Evolutionary conservation across 805 yeast species (phyloP).

Genomic region (Cyberlindnera maclurae): DNA sequence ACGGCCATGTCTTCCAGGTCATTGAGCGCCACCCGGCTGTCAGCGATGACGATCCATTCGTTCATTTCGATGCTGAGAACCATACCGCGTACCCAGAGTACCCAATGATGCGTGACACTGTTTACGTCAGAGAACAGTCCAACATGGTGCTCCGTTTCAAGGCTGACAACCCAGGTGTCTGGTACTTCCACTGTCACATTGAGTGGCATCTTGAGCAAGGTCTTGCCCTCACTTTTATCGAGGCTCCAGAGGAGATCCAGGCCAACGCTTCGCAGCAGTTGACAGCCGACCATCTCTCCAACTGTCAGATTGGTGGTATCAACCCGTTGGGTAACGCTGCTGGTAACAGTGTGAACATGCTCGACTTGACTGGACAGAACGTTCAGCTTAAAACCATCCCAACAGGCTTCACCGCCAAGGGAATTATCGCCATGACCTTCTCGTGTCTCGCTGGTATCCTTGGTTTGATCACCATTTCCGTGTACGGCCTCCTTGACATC

Average conservation of each 20-base stretch:
- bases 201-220: conserved; percentile 99
- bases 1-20: conserved; percentile 82
- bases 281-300: conserved; percentile 50
- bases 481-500: conserved; percentile 84
- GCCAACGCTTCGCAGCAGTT: conserved; percentile 44
- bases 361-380: conserved; percentile 70
- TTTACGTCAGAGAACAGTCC: conserved; percentile 76
- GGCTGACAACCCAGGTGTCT: conserved; percentile 95
- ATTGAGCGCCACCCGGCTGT: conserved; percentile 66
- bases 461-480: conserved; percentile 69
- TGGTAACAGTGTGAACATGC: conserved; percentile 52
- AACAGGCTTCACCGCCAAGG: conserved; percentile 87
- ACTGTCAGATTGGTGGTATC: conserved; percentile 54
- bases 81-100: conserved; percentile 51
- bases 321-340: conserved; percentile 80
- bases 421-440: conserved; percentile 90
- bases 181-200: conserved; percentile 98
- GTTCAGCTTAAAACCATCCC: conserved; percentile 66
- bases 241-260: conserved; percentile 73
- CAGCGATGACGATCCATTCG: conserved; percentile 40
- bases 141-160: conserved; percentile 79
- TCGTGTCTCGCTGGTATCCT: conserved; percentile 79
- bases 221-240: conserved; percentile 70
- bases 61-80: conserved; percentile 46
- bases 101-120: conserved; percentile 82